Conservation (phyloP, 2,329 filamentous ascomycete species). For the Hymenoscyphus fructigenus region DNA sequence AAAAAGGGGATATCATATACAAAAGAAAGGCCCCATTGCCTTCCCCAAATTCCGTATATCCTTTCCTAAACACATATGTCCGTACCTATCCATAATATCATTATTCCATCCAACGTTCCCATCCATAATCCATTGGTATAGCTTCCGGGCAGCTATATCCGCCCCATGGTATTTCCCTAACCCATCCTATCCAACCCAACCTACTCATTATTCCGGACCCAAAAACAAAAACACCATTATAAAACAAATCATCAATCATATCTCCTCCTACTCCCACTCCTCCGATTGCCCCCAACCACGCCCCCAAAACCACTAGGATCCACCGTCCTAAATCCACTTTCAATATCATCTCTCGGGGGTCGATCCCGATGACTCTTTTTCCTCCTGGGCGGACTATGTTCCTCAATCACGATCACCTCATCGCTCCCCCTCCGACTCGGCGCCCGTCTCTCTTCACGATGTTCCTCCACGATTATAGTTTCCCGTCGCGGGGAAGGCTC, state of each 20-base stretch:
- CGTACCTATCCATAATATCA: not conserved
- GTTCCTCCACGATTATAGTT: conserved; percentile 35
- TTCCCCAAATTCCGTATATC: not conserved
- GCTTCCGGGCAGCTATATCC: not conserved
- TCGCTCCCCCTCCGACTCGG: conserved; percentile 30
- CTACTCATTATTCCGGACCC: not conserved
- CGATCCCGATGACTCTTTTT: conserved; percentile 30
- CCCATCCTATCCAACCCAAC: not conserved
- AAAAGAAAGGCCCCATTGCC: not conserved
- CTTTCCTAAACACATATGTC: not conserved
- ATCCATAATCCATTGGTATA: not conserved
- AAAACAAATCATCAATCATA: not conserved
- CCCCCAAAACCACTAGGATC: conserved; percentile 35
- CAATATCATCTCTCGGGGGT: conserved; percentile 14
- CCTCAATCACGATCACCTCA: conserved; percentile 39
- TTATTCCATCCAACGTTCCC: not conserved
- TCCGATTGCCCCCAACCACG: conserved; percentile 29
- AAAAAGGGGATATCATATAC: conserved; percentile 1
- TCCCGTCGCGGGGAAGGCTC: conserved; percentile 28
- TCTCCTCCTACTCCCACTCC: conserved; percentile 22
- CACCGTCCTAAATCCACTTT: conserved; percentile 36
- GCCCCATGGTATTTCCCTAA: not conserved
- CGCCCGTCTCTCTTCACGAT: conserved; percentile 19
- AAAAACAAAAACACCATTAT: not conserved
- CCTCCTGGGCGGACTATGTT: conserved; percentile 35